These are phyloP conservation scores for Ogataea neopini DNA, from an alignment of 805 yeast genomes.

Conservation along the genomic window DNA sequence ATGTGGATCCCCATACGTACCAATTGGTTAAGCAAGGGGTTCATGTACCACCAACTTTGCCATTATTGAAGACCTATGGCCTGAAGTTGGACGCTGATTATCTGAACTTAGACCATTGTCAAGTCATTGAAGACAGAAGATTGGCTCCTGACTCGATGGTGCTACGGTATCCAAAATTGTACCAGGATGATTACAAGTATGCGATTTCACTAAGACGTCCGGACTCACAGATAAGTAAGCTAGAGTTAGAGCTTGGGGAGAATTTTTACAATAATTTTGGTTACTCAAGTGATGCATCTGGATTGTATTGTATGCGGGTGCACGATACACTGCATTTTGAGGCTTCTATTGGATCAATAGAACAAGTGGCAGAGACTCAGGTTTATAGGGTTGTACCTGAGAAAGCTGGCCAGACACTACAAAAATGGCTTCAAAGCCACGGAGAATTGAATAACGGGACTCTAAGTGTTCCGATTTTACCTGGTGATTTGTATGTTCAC, in stretches of 20 bases:
- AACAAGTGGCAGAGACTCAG: slow-evolving; percentile 4
- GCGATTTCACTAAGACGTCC: slow-evolving; percentile 46
- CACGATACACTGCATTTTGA: slow-evolving; percentile 15
- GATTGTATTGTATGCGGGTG: slow-evolving; percentile 3
- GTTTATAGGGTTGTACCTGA: slow-evolving; percentile 14
- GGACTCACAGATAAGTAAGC: slow-evolving; percentile 28
- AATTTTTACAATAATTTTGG: slow-evolving; percentile 37
- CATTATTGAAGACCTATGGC: slow-evolving; percentile 4
- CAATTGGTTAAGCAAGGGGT: slow-evolving; percentile 13
- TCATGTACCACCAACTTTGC: background rate
- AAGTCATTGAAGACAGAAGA: background rate
- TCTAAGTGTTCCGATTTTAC: slow-evolving; percentile 9
- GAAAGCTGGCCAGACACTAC: background rate
- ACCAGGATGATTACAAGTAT: slow-evolving; percentile 45
- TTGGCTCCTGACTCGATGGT: slow-evolving; percentile 38
- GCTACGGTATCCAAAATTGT: slow-evolving; percentile 41
- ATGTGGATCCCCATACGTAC: slow-evolving; percentile 12
- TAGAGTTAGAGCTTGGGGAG: slow-evolving; percentile 34
- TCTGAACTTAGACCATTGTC: slow-evolving; percentile 20
- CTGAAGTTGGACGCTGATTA: slow-evolving; percentile 21
- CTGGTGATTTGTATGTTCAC: slow-evolving; percentile 42
- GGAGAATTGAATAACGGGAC: background rate
- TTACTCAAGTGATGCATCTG: slow-evolving; percentile 1
- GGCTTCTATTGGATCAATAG: slow-evolving; percentile 20
- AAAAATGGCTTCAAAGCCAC: slow-evolving; percentile 7